Evolutionary conservation across 148 eudicot genomes (phyloP), one percentile per base, ranked within the genome.

Genomic region (Fallopia convolvulus): DNA sequence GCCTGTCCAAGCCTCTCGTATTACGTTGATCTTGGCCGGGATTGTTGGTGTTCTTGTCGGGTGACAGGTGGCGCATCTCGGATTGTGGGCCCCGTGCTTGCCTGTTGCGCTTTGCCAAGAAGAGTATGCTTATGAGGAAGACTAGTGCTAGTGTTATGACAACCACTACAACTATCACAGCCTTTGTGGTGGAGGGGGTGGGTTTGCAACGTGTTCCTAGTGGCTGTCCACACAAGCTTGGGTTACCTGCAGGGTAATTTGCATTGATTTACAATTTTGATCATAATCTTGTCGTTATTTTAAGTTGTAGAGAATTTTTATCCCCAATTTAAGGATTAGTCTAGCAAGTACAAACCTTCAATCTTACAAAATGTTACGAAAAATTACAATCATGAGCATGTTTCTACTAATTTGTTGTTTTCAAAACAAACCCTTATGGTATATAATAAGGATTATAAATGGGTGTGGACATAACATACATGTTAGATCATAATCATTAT

Each of bases 141-240:
- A 85, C 8, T 0, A 79, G 52, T 53, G 50, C 82, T 0, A 85
- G 5, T 10, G 88, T 85, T 36, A 77, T 47, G 0, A 79, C 74
- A n/a, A 83, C 79, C 15, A 85, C 78, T 46, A 80, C 52, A 52
- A 9, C 66, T 33, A 33, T 12, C 53, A 8, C 72, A 33, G 30
- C 36, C 11, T 2, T 40, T 55, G 61, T 5, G 46, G 3, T 49
- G 52, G 32, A 75, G 7, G 81, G 42, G 5, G 80, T 18, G 44
- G 12, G 11, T 46, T 76, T 78, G 77, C 87, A 84, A 56, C 76
- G 56, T 77, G 32, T 41, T 41, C 68, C 49, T 32, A 77, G 76
- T 72, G 88, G 89, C 15, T 76, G n/a, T 3, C 88, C 91, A 80
- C 91, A 88, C 53, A 88, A 72, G 5, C 55, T 77, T 21, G 81